A percentile compares a stretch with the other conserved stretches of the same genome.
Conservation (phyloP, 1,139 yeast genomes). For the Nakaseomyces sp. region DNA sequence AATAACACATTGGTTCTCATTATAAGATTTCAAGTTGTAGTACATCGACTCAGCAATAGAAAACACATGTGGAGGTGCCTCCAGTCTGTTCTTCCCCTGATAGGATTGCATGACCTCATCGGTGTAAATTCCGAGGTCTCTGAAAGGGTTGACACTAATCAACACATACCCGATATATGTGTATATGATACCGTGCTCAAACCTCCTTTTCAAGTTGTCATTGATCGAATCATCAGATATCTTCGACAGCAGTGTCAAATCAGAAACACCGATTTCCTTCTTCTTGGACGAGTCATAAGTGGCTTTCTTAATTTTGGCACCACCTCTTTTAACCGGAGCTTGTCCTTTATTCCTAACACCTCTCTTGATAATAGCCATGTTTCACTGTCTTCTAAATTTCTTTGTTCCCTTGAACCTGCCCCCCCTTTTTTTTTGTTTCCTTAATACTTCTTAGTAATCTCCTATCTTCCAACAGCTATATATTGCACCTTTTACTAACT, state of each 20-base stretch:
- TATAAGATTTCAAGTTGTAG: constrained; percentile 87
- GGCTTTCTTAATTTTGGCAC: constrained; percentile 69
- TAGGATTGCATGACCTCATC: constrained; percentile 64
- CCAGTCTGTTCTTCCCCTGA: constrained; percentile 86
- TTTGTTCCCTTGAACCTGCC: no score
- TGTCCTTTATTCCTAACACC: constrained; percentile 58
- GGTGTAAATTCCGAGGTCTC: constrained; percentile 92
- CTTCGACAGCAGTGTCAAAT: constrained; percentile 77
- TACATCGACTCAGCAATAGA: constrained; percentile 97
- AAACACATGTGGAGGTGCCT: constrained; percentile 98
- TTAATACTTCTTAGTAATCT: no score
- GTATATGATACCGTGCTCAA: constrained; percentile 81
- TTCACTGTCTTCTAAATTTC: no score
- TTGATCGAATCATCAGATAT: constrained; percentile 90
- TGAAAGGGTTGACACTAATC: constrained; percentile 93
- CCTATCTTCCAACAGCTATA: no score
- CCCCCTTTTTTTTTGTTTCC: not conserved
- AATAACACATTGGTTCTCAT: constrained; percentile 94
- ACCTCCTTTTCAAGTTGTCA: constrained; percentile 82
- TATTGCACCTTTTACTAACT: no score
- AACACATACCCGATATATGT: constrained; percentile 82
- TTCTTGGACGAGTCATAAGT: constrained; percentile 81
- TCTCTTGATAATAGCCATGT: constrained; percentile 70
- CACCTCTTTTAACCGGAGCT: constrained; percentile 42
- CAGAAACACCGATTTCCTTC: constrained; percentile 96